Evolutionary conservation across 2,329 filamentous ascomycete species (phyloP), one percentile per base, ranked within the genome.

Genomic region (Phaeosphaeria sp.): DNA sequence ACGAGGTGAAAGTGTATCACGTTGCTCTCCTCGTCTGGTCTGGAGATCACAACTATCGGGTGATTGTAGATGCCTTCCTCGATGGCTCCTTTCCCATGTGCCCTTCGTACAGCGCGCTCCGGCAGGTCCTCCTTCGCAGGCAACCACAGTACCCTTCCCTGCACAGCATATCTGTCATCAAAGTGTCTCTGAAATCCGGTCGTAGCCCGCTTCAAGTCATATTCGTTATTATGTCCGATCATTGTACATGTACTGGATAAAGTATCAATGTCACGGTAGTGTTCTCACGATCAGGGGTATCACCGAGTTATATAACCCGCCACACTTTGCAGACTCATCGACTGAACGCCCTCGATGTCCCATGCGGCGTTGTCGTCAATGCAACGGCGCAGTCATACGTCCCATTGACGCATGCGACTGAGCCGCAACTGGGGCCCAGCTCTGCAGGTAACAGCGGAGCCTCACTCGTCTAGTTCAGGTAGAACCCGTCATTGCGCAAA

Each of bases 1-100:
- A 76, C 74, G 39, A 77, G 63, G 45, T 76, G 72, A 56, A 77
- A 76, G 53, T 76, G 73, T n/a, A 71, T 69, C 1, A 59, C 36
- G 24, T 66, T 57, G 7, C 55, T 56, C 2, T 72, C 67, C 2
- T 72, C 66, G 9, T 53, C 59, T 53, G 74, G 73, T 36, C 71
- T 64, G 6, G 73, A 77, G 17, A 75, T 58, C 2, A 76, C 57
- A 13, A 77, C 71, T 8, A 76, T 59, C 2, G 73, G 74, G 57
- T 76, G 70, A 15, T 73, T 67, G 56, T 74, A 74, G 45, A 74
- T 72, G 2, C 69, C 71, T 30, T 73, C 70, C 51, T 76, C 74
- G 3, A 72, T 57, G 2, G 65, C 56, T 22, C 71, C 72, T 50
- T 74, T 74, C 17, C 74, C 71, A 60, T 71, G 65, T 3, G 66